phyloP scores from a whole-genome alignment of 371 early-diverging fungal genomes.

The Mucor lusitanicus region DNA sequence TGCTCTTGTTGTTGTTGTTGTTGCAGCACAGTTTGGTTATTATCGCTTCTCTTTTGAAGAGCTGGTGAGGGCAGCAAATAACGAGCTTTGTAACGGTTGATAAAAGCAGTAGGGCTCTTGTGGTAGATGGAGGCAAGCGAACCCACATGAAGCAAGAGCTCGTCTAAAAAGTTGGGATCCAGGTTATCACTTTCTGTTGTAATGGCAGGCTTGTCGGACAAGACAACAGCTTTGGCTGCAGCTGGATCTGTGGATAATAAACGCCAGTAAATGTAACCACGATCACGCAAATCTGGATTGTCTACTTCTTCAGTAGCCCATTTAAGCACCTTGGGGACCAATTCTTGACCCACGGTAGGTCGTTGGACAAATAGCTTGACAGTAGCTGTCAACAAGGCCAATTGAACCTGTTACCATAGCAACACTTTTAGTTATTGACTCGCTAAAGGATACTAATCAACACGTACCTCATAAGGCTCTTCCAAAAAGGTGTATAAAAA shows the following conservation, averaged over 20 bases:
- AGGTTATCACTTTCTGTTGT: conserved; percentile 86
- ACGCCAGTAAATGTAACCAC: conserved; percentile 98
- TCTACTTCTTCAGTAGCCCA: conserved; percentile 92
- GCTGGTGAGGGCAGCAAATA: conserved; percentile 59
- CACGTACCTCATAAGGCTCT: conserved; percentile 74
- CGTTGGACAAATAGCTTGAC: conserved; percentile 94
- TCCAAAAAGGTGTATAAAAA: conserved; percentile 87
- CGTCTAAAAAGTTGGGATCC: conserved; percentile 79
- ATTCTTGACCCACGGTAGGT: conserved; percentile 84
- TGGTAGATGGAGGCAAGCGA: conserved; percentile 93
- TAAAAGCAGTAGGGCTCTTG: conserved; percentile 83
- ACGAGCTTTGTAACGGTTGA: conserved; percentile 64
- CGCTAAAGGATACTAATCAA: too few species aligned
- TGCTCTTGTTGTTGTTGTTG: conserved; percentile 8
- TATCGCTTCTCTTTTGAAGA: conserved; percentile 27
- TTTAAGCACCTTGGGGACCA: conserved; percentile 90
- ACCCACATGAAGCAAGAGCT: conserved; percentile 85
- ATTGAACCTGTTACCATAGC: conserved; percentile 71
- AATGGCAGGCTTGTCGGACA: conserved; percentile 93
- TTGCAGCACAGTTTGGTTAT: conserved; percentile 11
- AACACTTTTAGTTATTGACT: background rate
- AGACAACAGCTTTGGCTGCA: conserved; percentile 73
- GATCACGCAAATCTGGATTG: conserved; percentile 96
- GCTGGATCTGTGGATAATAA: conserved; percentile 90
- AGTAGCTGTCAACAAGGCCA: conserved; percentile 90